phyloP scores from a whole-genome alignment of 139 green algal species.

The Chlamydomonas asymmetrica region DNA sequence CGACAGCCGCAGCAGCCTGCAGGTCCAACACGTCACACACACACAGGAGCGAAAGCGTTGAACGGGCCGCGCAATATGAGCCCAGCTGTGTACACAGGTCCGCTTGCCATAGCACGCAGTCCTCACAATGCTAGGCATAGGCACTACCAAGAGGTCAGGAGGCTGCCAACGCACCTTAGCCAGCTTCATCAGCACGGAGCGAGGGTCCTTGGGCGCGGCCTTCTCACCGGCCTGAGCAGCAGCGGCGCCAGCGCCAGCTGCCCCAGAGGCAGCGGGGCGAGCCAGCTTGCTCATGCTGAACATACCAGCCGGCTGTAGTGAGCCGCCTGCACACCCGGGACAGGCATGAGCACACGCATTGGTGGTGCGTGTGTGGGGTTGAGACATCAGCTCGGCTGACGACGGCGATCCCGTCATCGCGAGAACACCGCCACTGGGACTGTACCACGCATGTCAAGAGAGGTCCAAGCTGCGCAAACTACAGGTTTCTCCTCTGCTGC shows the following conservation, averaged over 20 bases:
- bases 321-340: constrained; percentile 20
- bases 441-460: too few species aligned
- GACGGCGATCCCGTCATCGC: too few species aligned
- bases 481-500: too few species aligned
- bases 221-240: constrained; percentile 4
- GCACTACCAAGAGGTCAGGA: too few species aligned
- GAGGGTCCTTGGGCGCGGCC: constrained; percentile 23
- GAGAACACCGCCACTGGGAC: too few species aligned
- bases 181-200: constrained; percentile 21
- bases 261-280: neutral
- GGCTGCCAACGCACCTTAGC: constrained; percentile 4
- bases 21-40: neutral
- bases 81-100: neutral
- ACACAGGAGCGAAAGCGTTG: too few species aligned
- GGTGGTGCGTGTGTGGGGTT: too few species aligned
- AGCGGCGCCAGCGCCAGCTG: constrained; percentile 1
- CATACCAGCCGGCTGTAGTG: constrained; percentile 7
- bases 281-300: constrained; percentile 25
- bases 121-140: too few species aligned
- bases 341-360: too few species aligned
- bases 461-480: too few species aligned
- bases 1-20: constrained; percentile 36
- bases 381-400: too few species aligned
- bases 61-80: neutral
- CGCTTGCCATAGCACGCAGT: too few species aligned